Evolutionary conservation across 2,329 filamentous ascomycete species (phyloP), one percentile per base, ranked within the genome.

Genomic region (Samsoniella hepiali): DNA sequence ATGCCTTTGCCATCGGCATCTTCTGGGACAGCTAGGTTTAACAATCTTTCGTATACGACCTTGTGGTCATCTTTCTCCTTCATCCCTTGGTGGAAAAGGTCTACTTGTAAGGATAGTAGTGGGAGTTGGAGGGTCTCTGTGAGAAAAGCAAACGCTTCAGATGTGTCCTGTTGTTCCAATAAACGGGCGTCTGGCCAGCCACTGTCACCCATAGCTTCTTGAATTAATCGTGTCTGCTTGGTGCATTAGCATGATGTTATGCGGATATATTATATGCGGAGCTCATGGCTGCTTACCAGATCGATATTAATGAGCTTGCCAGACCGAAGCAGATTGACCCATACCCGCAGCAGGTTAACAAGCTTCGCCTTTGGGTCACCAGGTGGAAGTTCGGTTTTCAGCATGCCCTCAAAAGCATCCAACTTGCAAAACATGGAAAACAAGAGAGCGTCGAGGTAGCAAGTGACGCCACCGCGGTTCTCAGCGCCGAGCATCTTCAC

Each of bases 351-450:
- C 29, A 96, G 76, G 10, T 88, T 87, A n/a, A 89, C 89, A 60
- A 99, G 79, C 68, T 88, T 91, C 69, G 85, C 87, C 66, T 89
- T 85, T 11, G 80, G 76, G 66, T 91, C 87, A 65, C 95, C 90
- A 17, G 69, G 58, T 32, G 87, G 83, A 66, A 91, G 91, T 8
- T 88, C 87, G 63, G 89, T 89, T 73, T 91, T 93, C 40, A 97
- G 81, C 82, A 98, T 96, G 56, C 90, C 91, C 75, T 98, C 94
- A 73, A 97, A 99, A 67, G 90, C 93, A 68, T 92, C 89, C 44
- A 97, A 82, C 65, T 91, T 88, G 22, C 91, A 90, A 73, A 98
- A 98, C 92, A 99, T 97, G 74, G 94, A 90, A 73, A 97, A 98
- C 1, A 99, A 83, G 29, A 98, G 79, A 0, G 94, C 85, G 74